phyloP scores from a whole-genome alignment of 495 filamentous ascomycete species.

The Aspergillus olivimuriae region DNA sequence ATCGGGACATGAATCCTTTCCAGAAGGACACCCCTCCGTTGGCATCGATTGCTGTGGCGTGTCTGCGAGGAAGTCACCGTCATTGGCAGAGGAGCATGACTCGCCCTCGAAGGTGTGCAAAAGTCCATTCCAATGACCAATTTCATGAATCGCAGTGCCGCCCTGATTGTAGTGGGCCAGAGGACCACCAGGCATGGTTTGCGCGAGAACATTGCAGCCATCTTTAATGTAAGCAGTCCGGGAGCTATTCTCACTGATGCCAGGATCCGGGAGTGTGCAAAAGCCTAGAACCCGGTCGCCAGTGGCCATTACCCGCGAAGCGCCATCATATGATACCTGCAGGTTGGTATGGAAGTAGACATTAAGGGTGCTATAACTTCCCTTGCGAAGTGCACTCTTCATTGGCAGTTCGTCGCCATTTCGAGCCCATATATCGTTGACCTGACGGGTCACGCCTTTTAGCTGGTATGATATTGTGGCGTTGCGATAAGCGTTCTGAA shows the following conservation, averaged over 20 bases:
- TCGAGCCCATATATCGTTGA: conserved; percentile 65
- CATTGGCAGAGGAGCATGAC: conserved; percentile 30
- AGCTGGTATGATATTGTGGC: conserved; percentile 48
- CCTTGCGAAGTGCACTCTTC: conserved; percentile 56
- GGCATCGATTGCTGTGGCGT: conserved; percentile 44
- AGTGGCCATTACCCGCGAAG: background rate
- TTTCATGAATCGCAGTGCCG: conserved; percentile 49
- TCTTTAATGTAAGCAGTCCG: conserved; percentile 38
- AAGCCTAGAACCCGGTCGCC: conserved; percentile 35
- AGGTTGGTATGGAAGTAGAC: conserved; percentile 49
- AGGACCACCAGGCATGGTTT: conserved; percentile 43
- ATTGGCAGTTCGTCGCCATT: conserved; percentile 54
- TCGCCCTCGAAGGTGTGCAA: conserved; percentile 51
- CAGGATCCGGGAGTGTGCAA: conserved; percentile 41
- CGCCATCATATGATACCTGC: conserved; percentile 17
- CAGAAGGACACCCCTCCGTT: conserved; percentile 43
- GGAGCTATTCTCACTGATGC: conserved; percentile 28
- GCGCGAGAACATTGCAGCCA: conserved; percentile 48
- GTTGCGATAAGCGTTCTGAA: conserved; percentile 38
- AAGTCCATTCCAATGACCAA: conserved; percentile 55
- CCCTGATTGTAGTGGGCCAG: conserved; percentile 40
- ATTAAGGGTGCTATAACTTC: conserved; percentile 43
- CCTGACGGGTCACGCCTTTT: conserved; percentile 63
- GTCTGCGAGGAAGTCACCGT: conserved; percentile 48
- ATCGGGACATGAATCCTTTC: conserved; percentile 43